Evolutionary conservation across 2,329 filamentous ascomycete genomes (phyloP), one percentile per base, ranked within the genome.

Genomic region (Emergomyces pasteurianus): DNA sequence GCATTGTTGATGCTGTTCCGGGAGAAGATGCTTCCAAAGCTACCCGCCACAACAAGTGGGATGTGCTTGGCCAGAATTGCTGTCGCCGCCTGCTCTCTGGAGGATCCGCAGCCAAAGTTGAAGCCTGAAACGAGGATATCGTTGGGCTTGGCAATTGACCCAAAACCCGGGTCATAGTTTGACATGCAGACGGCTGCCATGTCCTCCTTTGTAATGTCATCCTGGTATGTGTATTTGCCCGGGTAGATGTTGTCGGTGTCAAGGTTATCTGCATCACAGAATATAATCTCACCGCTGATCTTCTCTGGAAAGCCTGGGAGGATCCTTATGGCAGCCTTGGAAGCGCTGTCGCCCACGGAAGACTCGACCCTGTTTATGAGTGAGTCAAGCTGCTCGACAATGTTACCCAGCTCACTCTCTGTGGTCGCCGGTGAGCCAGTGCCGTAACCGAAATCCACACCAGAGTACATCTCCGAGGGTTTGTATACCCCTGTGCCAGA

Each of bases 191-290:
- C 91, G 65, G 88, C 79, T 0, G 90, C 90, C 92, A 97, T 96
- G 61, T 84, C 84, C 63, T 90, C 87, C 0, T 76, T 78, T 0
- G 88, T 77, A 0, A 97, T 80, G 67, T 89, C 82, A 70, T 97
- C 92, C 71, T 95, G 90, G 75, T 97, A 97, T 0, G 92, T 96
- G 73, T 90, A 91, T 71, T 92, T 91, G 3, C 89, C 90, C 0
- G 91, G 88, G 73, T 97, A 97, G 72, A 97, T 96, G 59, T 83
- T 86, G 69, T 97, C 92, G 0, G 92, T 96, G 75, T 94, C 89
- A 72, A 96, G 84, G 75, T 95, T 95, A 72, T 91, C 88, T 0
- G 83, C 84, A 68, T 96, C 89, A 70, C 84, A 89, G 75, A 94
- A 96, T 53, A 95, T 80, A 62, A 97, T 95, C 73, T 96, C 90